Evolutionary conservation across 345 rosid genomes (phyloP), one percentile per base, ranked within the genome.

Genomic region (Hypericum perforatum): DNA sequence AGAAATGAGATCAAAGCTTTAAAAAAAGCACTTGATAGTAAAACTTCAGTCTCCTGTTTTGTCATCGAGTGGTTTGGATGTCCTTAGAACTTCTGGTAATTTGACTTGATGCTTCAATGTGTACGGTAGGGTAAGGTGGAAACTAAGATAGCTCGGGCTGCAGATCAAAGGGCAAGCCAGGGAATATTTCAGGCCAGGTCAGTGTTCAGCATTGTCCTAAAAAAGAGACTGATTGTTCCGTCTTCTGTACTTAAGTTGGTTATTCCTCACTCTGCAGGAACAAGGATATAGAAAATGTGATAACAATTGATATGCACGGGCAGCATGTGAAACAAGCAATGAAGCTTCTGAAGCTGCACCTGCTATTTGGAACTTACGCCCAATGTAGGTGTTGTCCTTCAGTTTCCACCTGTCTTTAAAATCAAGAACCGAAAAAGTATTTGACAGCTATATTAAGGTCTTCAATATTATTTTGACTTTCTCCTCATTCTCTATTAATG

Each of bases 281-380:
- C 74, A 85, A 73, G 70, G 82, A 38, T 48, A 76, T 87, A 56
- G 87, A 85, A 70, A 91, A 91, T 62, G 70, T 78, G 54, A 61
- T 87, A 70, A 87, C 95, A 60, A 91, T 91, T 57, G 98, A 91
- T 74, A 71, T 91, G 64, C 98, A 91, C 49, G 98, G 98, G 44
- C 98, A 91, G 63, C 96, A 87, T 68, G 92, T 87, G 48, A 85
- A 91, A 68, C 82, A 74, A 69, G 95, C 96, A 50, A 82, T 85
- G 88, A 72, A 60, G 69, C 70, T 84, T 56, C 65, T 91, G 60
- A 91, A 91, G 70, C 58, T 79, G 47, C 89, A 84, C 69, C 85
- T 91, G 56, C 62, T 87, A 45, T 59, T 85, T 16, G 95, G 82
- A 66, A 63, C 78, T 37, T 81, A 78, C 49, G 76, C 65, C 15